phyloP scores from a whole-genome alignment of 805 yeast species.

The Wickerhamomyces bovis region DNA sequence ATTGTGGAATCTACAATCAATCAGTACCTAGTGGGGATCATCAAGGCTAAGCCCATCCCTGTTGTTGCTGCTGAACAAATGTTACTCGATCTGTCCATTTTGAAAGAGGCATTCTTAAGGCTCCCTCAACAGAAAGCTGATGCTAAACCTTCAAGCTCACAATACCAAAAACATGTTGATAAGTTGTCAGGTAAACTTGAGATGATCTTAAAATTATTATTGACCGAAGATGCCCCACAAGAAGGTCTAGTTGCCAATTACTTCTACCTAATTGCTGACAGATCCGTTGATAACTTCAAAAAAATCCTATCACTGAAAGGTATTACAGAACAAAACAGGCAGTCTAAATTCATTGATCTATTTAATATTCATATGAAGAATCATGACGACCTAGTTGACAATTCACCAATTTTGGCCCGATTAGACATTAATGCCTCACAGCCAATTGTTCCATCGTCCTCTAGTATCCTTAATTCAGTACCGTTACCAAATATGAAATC shows the following conservation, averaged over 20 bases:
- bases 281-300: slow-evolving; percentile 51
- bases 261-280: slow-evolving; percentile 61
- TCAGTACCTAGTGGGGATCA: slow-evolving; percentile 51
- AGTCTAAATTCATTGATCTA: slow-evolving; percentile 18
- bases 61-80: slow-evolving; percentile 77
- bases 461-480: slow-evolving; percentile 4
- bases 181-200: slow-evolving; percentile 43
- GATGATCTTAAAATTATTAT: slow-evolving; percentile 58
- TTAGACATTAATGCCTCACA: slow-evolving; percentile 11
- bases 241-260: slow-evolving; percentile 58
- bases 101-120: slow-evolving; percentile 46
- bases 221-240: slow-evolving; percentile 62
- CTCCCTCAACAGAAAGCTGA: slow-evolving; percentile 17
- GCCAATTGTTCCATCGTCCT: slow-evolving; percentile 4
- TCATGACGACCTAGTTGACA: slow-evolving; percentile 22
- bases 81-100: slow-evolving; percentile 58
- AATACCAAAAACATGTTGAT: slow-evolving; percentile 39
- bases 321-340: slow-evolving; percentile 24
- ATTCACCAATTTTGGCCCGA: slow-evolving; percentile 23
- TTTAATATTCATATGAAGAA: slow-evolving; percentile 23
- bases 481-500: slow-evolving; percentile 11
- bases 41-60: slow-evolving; percentile 59
- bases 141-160: slow-evolving; percentile 16
- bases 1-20: slow-evolving; percentile 57
- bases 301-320: slow-evolving; percentile 65